phyloP scores from a whole-genome alignment of 305 asterid genomes.

The Stenogyne calaminthoides region DNA sequence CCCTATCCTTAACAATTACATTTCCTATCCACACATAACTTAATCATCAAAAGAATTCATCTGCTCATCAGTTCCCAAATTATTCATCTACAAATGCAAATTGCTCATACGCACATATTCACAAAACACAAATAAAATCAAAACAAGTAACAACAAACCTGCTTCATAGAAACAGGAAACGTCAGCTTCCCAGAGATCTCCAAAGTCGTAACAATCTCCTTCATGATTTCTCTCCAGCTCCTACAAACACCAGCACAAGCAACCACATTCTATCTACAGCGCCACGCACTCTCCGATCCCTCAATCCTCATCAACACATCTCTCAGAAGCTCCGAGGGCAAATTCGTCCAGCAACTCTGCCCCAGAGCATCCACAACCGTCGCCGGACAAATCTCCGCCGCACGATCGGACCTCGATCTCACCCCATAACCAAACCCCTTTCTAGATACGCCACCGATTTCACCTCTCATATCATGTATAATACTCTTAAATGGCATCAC shows the following conservation, averaged over 20 bases:
- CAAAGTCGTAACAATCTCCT: conserved; percentile 61
- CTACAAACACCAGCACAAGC: conserved; percentile 89
- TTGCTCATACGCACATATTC: background rate
- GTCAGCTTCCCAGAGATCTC: conserved; percentile 64
- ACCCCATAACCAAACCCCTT: conserved; percentile 54
- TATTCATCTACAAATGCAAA: background rate
- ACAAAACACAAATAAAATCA: background rate
- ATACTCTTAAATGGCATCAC: conserved; percentile 69
- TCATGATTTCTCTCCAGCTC: conserved; percentile 83
- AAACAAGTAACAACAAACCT: conserved; percentile 41
- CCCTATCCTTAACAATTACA: background rate
- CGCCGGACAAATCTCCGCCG: conserved; percentile 47
- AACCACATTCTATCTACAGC: conserved; percentile 61
- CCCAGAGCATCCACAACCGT: conserved; percentile 52
- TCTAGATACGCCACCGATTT: conserved; percentile 61
- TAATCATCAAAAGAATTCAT: too few species aligned
- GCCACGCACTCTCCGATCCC: conserved; percentile 72
- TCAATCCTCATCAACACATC: conserved; percentile 80
- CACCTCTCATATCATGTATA: conserved; percentile 67
- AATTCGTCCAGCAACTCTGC: conserved; percentile 89
- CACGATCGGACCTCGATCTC: conserved; percentile 68
- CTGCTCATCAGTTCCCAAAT: too few species aligned
- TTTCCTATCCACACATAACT: too few species aligned
- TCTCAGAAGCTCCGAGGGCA: conserved; percentile 91
- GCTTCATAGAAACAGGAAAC: conserved; percentile 86